Conservation (phyloP, 2,329 filamentous ascomycete genomes). For the Laburnicola sp. region DNA sequence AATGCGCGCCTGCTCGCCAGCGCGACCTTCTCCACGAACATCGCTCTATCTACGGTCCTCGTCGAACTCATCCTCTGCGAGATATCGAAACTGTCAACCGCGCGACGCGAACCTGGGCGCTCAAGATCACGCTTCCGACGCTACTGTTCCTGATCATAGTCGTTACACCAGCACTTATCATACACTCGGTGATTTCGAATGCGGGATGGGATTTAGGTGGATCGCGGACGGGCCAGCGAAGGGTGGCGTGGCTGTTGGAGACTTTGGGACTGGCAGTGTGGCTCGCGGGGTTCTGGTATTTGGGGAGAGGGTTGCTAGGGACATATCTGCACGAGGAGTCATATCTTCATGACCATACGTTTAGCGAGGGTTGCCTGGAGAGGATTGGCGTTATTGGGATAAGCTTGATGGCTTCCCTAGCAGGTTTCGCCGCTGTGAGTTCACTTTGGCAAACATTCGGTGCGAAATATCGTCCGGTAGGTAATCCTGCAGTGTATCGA, state of each 20-base stretch:
- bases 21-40: conserved; percentile 72
- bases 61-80: conserved; percentile 82
- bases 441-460: conserved; percentile 84
- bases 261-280: conserved; percentile 65
- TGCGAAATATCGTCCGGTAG: conserved; percentile 61
- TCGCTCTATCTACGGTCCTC: conserved; percentile 75
- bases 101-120: conserved; percentile 66
- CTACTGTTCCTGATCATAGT: conserved; percentile 73
- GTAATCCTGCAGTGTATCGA: conserved; percentile 8
- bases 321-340: conserved; percentile 54
- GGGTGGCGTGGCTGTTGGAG: conserved; percentile 67
- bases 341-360: conserved; percentile 48
- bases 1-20: conserved; percentile 54
- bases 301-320: conserved; percentile 66
- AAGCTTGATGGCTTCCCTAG: conserved; percentile 82
- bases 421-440: conserved; percentile 86
- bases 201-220: conserved; percentile 66
- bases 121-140: conserved; percentile 70
- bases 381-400: conserved; percentile 84
- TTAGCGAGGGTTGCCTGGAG: conserved; percentile 61
- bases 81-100: conserved; percentile 75
- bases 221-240: conserved; percentile 59
- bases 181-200: conserved; percentile 64
- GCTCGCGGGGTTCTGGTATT: conserved; percentile 75
- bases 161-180: conserved; percentile 76